phyloP scores from a whole-genome alignment of 2,329 filamentous ascomycete genomes.

The Calycina marina region DNA sequence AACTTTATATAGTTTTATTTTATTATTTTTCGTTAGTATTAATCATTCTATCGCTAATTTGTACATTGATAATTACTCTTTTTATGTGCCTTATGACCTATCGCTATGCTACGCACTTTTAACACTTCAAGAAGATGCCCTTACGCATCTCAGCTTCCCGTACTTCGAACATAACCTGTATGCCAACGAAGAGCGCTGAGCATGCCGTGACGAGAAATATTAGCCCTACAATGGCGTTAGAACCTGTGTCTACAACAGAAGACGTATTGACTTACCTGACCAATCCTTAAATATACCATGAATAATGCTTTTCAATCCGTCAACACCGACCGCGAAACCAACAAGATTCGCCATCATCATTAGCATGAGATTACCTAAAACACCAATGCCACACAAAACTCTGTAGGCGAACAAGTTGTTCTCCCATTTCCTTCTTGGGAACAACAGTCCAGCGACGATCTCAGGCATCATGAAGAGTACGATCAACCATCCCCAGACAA shows the following conservation, averaged over 20 bases:
- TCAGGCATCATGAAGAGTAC: constrained; percentile 90
- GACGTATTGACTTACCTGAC: constrained; percentile 35
- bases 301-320: constrained; percentile 68
- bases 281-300: constrained; percentile 62
- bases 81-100: too few species aligned
- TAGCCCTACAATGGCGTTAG: constrained; percentile 43
- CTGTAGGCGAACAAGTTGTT: constrained; percentile 58
- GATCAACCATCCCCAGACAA: constrained; percentile 96
- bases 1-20: too few species aligned
- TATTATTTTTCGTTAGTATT: too few species aligned
- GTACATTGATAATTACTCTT: too few species aligned
- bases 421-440: constrained; percentile 58
- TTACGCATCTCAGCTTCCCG: constrained; percentile 69
- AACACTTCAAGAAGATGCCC: constrained; percentile 77
- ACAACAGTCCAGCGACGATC: constrained; percentile 53
- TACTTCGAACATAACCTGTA: constrained; percentile 94
- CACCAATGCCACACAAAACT: constrained; percentile 65
- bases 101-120: too few species aligned
- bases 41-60: too few species aligned
- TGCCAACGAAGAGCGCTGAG: constrained; percentile 63
- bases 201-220: constrained; percentile 61
- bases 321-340: constrained; percentile 83
- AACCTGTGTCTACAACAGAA: constrained; percentile 13
- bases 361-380: constrained; percentile 74
- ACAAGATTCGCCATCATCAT: constrained; percentile 95